A percentile compares a stretch with the other conserved stretches of the same genome.
These are phyloP conservation scores for Piper longum DNA, from an alignment of 164 flowering plant species.

Conservation along the genomic window DNA sequence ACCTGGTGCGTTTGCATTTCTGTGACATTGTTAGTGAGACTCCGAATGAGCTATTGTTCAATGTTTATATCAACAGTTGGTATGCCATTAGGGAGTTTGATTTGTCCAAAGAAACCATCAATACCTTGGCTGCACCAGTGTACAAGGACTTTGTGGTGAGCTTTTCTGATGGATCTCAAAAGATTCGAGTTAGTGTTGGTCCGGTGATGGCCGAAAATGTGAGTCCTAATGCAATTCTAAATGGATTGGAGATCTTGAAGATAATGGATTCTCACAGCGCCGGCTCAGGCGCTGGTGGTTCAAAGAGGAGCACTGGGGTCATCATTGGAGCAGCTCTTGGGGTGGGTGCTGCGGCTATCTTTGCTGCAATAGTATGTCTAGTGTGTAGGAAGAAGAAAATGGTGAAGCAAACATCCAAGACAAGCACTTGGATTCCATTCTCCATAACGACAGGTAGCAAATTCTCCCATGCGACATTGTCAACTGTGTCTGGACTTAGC, in stretches of 20 bases:
- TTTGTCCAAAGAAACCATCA: conserved; percentile 11
- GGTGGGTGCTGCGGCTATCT: conserved; percentile 8
- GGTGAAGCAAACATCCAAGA: conserved; percentile 12
- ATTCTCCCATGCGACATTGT: conserved; percentile 12
- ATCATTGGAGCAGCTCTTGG: conserved; percentile 31
- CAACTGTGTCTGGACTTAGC: conserved; percentile 9
- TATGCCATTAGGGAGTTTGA: conserved; percentile 31
- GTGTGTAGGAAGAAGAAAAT: conserved; percentile 27
- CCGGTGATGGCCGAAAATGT: conserved; percentile 11
- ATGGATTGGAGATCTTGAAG: conserved; percentile 84
- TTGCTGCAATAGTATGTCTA: conserved; percentile 17
- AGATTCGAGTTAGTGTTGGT: conserved; percentile 44
- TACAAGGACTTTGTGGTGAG: conserved; percentile 38
- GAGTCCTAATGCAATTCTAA: conserved; percentile 41
- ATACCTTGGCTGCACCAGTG: conserved; percentile 32
- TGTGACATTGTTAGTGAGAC: conserved; percentile 42
- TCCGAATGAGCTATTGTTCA: conserved; percentile 36
- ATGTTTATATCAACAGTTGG: conserved; percentile 40
- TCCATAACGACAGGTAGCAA: conserved; percentile 10
- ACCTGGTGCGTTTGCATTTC: conserved; percentile 11
- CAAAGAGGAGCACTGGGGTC: conserved; percentile 24
- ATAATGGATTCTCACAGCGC: conserved; percentile 26
- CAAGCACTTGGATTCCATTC: conserved; percentile 8
- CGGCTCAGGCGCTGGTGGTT: conserved; percentile 5
- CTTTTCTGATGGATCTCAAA: neutral